phyloP scores from a whole-genome alignment of 2,329 filamentous ascomycete genomes.

The Drechslerella coelobrocha region DNA sequence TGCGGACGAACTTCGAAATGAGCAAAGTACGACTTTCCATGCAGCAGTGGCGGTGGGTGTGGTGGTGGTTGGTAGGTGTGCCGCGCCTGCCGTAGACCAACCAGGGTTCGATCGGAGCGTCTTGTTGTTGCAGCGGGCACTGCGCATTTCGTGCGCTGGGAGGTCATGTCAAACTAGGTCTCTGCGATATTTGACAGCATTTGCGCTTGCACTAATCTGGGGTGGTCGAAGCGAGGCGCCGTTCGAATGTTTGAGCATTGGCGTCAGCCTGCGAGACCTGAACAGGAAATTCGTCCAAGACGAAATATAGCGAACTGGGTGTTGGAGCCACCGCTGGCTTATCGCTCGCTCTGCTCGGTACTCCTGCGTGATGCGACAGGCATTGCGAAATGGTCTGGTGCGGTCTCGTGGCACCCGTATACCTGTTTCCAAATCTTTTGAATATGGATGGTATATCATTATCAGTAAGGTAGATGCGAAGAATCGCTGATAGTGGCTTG shows the following conservation, averaged over 20 bases:
- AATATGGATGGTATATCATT: no score
- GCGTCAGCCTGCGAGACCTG: constrained; percentile 28
- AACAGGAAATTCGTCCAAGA: constrained; percentile 7
- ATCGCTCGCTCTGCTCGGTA: no score
- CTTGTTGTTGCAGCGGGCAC: not conserved
- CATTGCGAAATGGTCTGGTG: no score
- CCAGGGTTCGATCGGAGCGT: not conserved
- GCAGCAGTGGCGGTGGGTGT: not conserved
- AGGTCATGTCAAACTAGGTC: constrained; percentile 13
- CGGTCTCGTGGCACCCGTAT: no score
- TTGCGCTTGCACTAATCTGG: not conserved
- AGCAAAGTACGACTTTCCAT: not conserved
- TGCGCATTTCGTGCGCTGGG: constrained; percentile 12
- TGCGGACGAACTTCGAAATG: not conserved
- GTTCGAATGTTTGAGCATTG: constrained; percentile 26
- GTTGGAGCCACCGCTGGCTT: not conserved
- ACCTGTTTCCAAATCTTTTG: no score
- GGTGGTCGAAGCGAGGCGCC: constrained; percentile 42
- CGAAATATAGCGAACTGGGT: not conserved
- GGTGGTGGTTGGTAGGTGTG: no score
- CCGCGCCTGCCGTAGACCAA: not conserved
- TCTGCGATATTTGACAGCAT: constrained; percentile 18
- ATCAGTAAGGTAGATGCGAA: no score
- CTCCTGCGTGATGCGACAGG: no score
- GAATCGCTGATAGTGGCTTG: no score